Percentiles rank a stretch among this genome's conserved stretches.
These are phyloP conservation scores for Homolaphlyctis polyrhiza DNA, from an alignment of 371 early-diverging fungal genomes.

Conservation along the genomic window DNA sequence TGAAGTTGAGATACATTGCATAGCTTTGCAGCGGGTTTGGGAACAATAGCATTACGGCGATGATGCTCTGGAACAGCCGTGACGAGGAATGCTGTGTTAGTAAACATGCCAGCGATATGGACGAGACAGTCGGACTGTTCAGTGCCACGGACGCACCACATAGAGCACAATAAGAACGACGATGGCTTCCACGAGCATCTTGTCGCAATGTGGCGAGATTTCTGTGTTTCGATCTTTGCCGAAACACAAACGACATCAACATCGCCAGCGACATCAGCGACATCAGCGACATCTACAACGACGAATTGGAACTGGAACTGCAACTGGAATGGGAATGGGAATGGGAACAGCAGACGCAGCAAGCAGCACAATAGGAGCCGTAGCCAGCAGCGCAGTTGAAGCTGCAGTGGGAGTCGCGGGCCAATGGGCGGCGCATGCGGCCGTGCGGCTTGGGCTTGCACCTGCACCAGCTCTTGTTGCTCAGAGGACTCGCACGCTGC, in stretches of 20 bases:
- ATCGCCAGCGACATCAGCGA: background rate
- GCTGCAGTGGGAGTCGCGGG: no score
- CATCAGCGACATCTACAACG: no score
- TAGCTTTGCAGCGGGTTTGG: conserved; percentile 8
- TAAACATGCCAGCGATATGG: background rate
- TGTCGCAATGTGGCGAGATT: background rate
- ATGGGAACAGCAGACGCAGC: no score
- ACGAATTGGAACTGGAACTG: no score
- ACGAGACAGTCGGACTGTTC: background rate
- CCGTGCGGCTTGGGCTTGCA: no score
- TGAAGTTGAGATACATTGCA: conserved; percentile 28
- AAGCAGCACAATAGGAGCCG: no score
- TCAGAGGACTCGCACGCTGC: no score
- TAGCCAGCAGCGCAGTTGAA: no score
- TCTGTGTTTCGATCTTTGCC: background rate
- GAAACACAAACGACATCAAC: background rate
- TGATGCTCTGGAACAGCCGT: background rate
- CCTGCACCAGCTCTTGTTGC: no score
- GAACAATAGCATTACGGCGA: background rate
- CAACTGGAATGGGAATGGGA: no score
- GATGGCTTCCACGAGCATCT: background rate
- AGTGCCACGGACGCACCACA: background rate
- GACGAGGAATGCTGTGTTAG: background rate
- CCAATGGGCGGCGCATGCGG: no score
- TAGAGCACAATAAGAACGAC: background rate